Evolutionary conservation across 257 asterid species (phyloP).

Genomic region (Cruciata laevipes): DNA sequence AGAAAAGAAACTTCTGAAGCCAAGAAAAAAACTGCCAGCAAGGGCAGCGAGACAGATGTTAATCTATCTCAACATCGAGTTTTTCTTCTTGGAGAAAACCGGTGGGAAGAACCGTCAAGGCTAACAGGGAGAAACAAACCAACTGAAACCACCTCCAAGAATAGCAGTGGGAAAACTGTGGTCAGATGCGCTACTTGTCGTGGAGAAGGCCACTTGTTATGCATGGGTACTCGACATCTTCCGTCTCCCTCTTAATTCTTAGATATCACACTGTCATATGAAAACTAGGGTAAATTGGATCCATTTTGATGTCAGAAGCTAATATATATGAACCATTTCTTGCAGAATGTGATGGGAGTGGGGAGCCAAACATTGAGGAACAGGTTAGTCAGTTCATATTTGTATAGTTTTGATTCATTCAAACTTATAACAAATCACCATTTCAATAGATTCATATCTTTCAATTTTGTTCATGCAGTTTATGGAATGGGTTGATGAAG

Average conservation of each 20-base stretch:
- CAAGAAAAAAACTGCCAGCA: conserved; percentile 29
- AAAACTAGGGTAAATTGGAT: not conserved
- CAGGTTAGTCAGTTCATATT: conserved; percentile 41
- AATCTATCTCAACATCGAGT: conserved; percentile 48
- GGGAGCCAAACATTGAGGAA: conserved; percentile 87
- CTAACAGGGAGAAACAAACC: conserved; percentile 36
- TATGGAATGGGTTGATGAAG: conserved; percentile 89
- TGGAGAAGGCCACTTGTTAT: conserved; percentile 83
- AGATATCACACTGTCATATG: not conserved
- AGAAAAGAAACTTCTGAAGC: conserved; percentile 33
- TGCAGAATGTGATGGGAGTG: conserved; percentile 97
- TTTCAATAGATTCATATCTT: not conserved
- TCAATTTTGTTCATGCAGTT: conserved; percentile 46
- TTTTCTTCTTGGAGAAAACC: conserved; percentile 89
- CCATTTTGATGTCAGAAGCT: not conserved
- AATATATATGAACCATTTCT: conserved; percentile 6
- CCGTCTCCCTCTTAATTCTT: too few relatives aligned
- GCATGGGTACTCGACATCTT: too few relatives aligned
- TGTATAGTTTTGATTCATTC: not conserved
- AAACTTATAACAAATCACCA: too few relatives aligned
- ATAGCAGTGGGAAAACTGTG: conserved; percentile 24
- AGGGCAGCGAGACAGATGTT: conserved; percentile 26
- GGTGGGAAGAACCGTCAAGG: conserved; percentile 97
- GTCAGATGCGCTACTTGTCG: conserved; percentile 59
- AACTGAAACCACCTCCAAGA: conserved; percentile 18